Conservation (phyloP, 768 basidiomycete species). For the Suillus occidentalis region DNA sequence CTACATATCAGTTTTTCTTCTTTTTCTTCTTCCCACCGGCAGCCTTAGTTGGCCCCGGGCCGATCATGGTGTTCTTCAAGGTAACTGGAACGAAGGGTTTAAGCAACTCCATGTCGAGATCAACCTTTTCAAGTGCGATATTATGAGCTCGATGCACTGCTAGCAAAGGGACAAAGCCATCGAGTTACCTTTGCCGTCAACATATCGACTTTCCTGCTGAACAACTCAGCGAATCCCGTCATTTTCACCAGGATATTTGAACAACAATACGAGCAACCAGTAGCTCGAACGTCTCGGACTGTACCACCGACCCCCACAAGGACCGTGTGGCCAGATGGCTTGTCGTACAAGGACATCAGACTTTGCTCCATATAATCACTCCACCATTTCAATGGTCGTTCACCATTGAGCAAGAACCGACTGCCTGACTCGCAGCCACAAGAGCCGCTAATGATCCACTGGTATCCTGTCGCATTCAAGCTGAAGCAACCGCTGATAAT, state of each 20-base stretch:
- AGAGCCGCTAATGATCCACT: slow-evolving; percentile 1
- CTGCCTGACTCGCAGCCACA: slow-evolving; percentile 2
- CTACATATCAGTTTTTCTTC: neutral
- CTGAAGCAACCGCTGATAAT: neutral
- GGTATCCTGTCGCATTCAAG: neutral
- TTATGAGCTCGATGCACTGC: neutral
- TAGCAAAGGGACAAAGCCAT: neutral
- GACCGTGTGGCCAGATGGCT: slow-evolving; percentile 4
- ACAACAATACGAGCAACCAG: slow-evolving; percentile 1
- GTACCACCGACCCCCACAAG: neutral
- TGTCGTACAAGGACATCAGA: slow-evolving; percentile 6
- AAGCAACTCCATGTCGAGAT: slow-evolving; percentile 10
- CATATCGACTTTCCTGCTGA: neutral
- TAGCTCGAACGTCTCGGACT: neutral
- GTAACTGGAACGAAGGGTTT: neutral
- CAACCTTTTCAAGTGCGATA: slow-evolving; percentile 10
- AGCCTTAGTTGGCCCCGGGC: too few species aligned
- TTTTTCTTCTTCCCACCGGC: neutral
- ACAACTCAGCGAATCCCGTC: neutral
- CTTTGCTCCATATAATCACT: slow-evolving; percentile 10
- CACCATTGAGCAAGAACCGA: neutral
- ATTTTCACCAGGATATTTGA: slow-evolving; percentile 1
- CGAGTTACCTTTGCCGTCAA: slow-evolving; percentile 1
- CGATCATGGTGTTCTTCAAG: too few species aligned
- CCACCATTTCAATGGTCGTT: slow-evolving; percentile 9